A percentile compares a stretch with the other conserved stretches of the same genome.
Conservation (phyloP, 2,329 filamentous ascomycete genomes). For the Tolypocladium nubicola region DNA sequence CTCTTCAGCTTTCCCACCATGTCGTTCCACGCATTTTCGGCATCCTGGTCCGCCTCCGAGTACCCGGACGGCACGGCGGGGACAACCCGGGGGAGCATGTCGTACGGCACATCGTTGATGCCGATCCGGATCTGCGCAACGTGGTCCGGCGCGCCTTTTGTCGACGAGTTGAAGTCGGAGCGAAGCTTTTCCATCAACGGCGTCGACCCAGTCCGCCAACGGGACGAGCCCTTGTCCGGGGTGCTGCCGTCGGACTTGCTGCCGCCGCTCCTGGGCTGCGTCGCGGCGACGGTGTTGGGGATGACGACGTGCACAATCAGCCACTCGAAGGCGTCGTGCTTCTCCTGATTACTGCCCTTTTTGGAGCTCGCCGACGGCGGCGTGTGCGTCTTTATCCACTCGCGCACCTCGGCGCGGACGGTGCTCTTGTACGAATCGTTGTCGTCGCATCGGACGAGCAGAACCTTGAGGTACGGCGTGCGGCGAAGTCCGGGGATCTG, state of each 20-base stretch:
- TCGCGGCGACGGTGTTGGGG: constrained; percentile 72
- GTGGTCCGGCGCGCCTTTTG: constrained; percentile 63
- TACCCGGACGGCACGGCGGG: constrained; percentile 54
- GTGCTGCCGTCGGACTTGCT: constrained; percentile 42
- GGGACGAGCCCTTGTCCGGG: constrained; percentile 59
- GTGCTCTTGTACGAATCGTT: constrained; percentile 84
- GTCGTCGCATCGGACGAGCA: constrained; percentile 86
- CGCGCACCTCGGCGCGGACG: constrained; percentile 67
- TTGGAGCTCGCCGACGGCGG: constrained; percentile 45
- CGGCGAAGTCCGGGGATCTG: constrained; percentile 90
- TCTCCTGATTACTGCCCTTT: constrained; percentile 60
- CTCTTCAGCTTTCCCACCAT: constrained; percentile 78
- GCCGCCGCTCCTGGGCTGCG: constrained; percentile 55
- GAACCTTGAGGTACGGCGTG: constrained; percentile 88
- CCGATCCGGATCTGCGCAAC: constrained; percentile 78
- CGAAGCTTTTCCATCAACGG: constrained; percentile 84
- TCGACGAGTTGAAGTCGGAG: constrained; percentile 72
- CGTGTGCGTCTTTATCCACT: constrained; percentile 80
- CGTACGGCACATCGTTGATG: constrained; percentile 57
- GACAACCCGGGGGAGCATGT: constrained; percentile 50
- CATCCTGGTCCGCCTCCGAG: constrained; percentile 63
- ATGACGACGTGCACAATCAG: constrained; percentile 86
- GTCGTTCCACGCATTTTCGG: constrained; percentile 74
- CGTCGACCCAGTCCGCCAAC: constrained; percentile 70
- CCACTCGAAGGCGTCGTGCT: constrained; percentile 96